Conservation (phyloP, 345 rosid species). For the Brassica nigra region DNA sequence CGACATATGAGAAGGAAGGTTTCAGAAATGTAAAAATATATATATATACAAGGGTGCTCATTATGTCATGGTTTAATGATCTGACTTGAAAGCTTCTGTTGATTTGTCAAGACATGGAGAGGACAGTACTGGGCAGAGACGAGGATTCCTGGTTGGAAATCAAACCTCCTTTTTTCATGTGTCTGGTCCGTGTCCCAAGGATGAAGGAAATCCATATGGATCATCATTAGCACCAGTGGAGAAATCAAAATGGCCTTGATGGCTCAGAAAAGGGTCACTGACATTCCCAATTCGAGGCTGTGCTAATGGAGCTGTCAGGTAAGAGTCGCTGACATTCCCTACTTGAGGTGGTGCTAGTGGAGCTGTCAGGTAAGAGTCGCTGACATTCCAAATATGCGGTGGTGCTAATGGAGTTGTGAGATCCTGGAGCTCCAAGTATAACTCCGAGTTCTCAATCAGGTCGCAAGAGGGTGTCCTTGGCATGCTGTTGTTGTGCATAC, state of each 20-base stretch:
- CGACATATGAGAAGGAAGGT: background rate
- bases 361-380: too few relatives aligned
- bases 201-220: constrained; percentile 14
- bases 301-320: too few relatives aligned
- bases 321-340: background rate
- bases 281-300: too few relatives aligned
- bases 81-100: background rate
- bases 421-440: constrained; percentile 36
- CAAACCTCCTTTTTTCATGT: background rate
- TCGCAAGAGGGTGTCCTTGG: constrained; percentile 27
- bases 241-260: constrained; percentile 25
- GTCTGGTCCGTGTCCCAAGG: constrained; percentile 16
- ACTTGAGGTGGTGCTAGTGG: too few relatives aligned
- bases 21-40: background rate
- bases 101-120: background rate
- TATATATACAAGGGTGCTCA: background rate
- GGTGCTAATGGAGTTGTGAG: constrained; percentile 30
- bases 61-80: background rate
- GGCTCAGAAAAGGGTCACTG: background rate
- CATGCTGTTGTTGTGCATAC: constrained; percentile 21
- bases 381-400: constrained; percentile 7
- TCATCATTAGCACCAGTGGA: constrained; percentile 14
- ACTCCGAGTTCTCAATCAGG: constrained; percentile 33
- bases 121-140: background rate
- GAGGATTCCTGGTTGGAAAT: background rate